A percentile compares a stretch with the other conserved stretches of the same genome.
phyloP scores from a whole-genome alignment of 257 asterid genomes.

The Avicennia marina region DNA sequence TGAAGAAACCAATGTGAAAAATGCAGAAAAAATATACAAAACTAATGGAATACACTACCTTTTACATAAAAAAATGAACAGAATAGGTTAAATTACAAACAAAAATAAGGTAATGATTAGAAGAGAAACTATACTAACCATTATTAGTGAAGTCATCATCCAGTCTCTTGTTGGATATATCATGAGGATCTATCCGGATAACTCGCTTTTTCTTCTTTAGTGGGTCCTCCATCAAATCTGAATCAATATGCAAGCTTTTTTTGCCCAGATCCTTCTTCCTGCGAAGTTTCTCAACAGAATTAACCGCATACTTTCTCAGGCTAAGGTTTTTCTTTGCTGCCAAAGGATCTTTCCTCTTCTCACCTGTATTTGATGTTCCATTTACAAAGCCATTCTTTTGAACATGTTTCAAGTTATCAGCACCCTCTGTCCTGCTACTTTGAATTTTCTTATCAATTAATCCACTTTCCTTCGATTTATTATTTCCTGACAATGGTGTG shows the following conservation, averaged over 20 bases:
- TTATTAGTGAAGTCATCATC: slow-evolving; percentile 46
- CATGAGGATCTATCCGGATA: slow-evolving; percentile 71
- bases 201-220: slow-evolving; percentile 67
- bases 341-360: slow-evolving; percentile 22
- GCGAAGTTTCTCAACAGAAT: slow-evolving; percentile 25
- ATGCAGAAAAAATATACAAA: neutral
- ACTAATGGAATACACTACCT: slow-evolving; percentile 6
- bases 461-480: slow-evolving; percentile 27
- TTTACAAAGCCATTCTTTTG: slow-evolving; percentile 22
- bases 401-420: slow-evolving; percentile 16
- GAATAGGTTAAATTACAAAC: neutral
- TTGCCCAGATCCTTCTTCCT: slow-evolving; percentile 37
- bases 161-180: slow-evolving; percentile 82
- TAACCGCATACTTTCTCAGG: slow-evolving; percentile 25
- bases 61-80: too few relatives aligned
- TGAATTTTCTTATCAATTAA: slow-evolving; percentile 23
- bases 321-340: slow-evolving; percentile 23
- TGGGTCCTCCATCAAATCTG: slow-evolving; percentile 30
- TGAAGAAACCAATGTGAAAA: neutral
- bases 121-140: slow-evolving; percentile 42
- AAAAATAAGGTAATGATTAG: slow-evolving; percentile 7
- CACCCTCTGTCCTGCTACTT: slow-evolving; percentile 21
- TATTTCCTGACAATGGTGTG: slow-evolving; percentile 16
- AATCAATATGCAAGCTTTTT: slow-evolving; percentile 32
- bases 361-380: slow-evolving; percentile 18